A percentile compares a stretch with the other conserved stretches of the same genome.
phyloP scores from a whole-genome alignment of 2,329 filamentous ascomycete species.

The Colletotrichum abscissum region DNA sequence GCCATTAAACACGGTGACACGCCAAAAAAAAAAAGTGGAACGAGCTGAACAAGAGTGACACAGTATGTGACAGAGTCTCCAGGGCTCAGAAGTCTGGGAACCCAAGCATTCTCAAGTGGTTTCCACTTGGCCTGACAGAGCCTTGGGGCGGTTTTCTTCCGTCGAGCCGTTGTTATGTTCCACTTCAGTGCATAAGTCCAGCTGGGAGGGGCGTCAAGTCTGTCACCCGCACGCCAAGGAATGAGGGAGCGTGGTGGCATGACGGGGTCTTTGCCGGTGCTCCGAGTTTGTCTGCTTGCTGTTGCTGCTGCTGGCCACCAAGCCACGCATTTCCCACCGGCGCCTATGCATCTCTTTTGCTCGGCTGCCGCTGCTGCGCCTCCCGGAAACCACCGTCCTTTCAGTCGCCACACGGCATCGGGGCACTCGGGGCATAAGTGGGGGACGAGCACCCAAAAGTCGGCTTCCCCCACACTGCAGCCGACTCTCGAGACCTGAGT shows the following conservation, averaged over 20 bases:
- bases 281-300: not conserved
- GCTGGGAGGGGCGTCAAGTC: not conserved
- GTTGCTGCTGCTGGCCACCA: not conserved
- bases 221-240: conserved; percentile 1
- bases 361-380: conserved; percentile 1
- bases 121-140: not conserved
- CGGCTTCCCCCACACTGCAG: not conserved
- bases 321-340: not conserved
- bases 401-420: conserved; percentile 9
- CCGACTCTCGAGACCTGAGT: not conserved
- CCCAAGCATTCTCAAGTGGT: not conserved
- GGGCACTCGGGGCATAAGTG: conserved; percentile 7
- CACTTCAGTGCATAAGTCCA: not conserved
- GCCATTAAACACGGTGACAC: not conserved
- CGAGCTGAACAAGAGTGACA: not conserved
- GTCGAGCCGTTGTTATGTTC: not conserved
- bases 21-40: not conserved
- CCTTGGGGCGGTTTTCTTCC: not conserved
- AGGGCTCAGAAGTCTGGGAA: not conserved
- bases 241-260: not conserved
- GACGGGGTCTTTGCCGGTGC: not conserved
- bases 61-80: not conserved
- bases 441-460: conserved; percentile 5
- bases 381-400: conserved; percentile 12
- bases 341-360: not conserved